A percentile compares a stretch with the other conserved stretches of the same genome.
These are phyloP conservation scores for Urtica urens DNA, from an alignment of 306 rosid species.

Conservation along the genomic window DNA sequence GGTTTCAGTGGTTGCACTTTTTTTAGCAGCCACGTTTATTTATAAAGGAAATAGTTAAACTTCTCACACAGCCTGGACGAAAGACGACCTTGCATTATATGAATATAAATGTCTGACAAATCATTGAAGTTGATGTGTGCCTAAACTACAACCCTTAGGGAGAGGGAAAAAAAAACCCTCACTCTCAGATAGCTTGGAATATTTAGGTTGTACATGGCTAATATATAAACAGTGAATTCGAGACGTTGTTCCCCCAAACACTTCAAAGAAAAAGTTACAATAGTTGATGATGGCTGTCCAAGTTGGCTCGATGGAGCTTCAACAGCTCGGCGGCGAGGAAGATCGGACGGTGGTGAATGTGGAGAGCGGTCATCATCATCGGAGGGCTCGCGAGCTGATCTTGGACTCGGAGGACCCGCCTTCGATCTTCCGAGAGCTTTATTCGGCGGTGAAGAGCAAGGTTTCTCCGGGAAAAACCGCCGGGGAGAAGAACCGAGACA, in stretches of 20 bases:
- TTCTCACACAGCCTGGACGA: too few species aligned
- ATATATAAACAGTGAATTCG: slow-evolving; percentile 2
- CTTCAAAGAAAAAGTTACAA: slow-evolving; percentile 19
- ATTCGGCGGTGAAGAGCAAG: slow-evolving; percentile 22
- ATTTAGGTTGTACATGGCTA: neutral
- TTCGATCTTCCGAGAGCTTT: slow-evolving; percentile 27
- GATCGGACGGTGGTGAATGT: slow-evolving; percentile 9
- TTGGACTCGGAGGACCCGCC: slow-evolving; percentile 60
- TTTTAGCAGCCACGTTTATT: too few species aligned
- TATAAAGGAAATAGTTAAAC: too few species aligned
- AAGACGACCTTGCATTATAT: neutral
- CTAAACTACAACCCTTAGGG: too few species aligned
- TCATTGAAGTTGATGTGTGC: neutral
- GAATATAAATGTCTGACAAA: neutral
- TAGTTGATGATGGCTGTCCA: too few species aligned
- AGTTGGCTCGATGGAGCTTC: too few species aligned
- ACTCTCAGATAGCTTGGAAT: neutral
- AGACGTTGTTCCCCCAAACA: slow-evolving; percentile 30
- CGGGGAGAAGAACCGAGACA: neutral
- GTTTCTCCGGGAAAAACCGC: slow-evolving; percentile 30
- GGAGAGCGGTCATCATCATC: too few species aligned
- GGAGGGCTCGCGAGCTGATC: slow-evolving; percentile 38
- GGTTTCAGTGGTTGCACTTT: too few species aligned
- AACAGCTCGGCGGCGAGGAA: slow-evolving; percentile 6
- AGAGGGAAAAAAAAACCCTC: too few species aligned